phyloP scores from a whole-genome alignment of 257 asterid genomes.

The Plantago major region DNA sequence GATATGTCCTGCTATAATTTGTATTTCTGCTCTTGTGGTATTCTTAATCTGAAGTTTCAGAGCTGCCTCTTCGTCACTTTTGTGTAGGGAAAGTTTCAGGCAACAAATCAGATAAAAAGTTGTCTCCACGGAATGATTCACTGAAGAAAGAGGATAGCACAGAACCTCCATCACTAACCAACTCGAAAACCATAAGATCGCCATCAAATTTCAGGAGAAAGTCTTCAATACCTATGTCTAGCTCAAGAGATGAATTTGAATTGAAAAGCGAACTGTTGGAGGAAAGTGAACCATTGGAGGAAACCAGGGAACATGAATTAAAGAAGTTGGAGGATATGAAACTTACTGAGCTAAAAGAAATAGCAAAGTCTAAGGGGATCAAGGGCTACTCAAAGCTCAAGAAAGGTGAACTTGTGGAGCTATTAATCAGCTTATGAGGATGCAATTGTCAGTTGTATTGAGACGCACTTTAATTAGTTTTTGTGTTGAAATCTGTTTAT shows the following conservation, averaged over 20 bases:
- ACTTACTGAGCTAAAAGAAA: slow-evolving; percentile 52
- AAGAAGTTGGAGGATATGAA: slow-evolving; percentile 51
- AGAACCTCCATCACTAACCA: slow-evolving; percentile 18
- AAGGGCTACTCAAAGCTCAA: slow-evolving; percentile 69
- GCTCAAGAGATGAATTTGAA: slow-evolving; percentile 20
- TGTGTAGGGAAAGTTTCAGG: slow-evolving; percentile 31
- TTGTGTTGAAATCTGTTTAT: too few species aligned
- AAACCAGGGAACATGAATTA: slow-evolving; percentile 12
- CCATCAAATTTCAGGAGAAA: slow-evolving; percentile 48
- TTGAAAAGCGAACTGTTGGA: background rate
- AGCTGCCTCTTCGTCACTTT: background rate
- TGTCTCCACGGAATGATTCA: slow-evolving; percentile 17
- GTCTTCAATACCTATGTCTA: slow-evolving; percentile 45
- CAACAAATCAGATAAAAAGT: slow-evolving; percentile 25
- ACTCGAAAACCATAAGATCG: slow-evolving; percentile 33
- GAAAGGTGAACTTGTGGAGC: slow-evolving; percentile 59
- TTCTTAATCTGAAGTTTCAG: background rate
- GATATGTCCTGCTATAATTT: too few species aligned
- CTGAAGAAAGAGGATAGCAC: slow-evolving; percentile 30
- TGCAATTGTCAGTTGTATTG: slow-evolving; percentile 5
- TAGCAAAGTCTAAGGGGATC: slow-evolving; percentile 64
- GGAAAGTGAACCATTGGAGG: slow-evolving; percentile 4
- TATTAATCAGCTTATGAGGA: slow-evolving; percentile 28
- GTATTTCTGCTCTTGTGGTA: background rate
- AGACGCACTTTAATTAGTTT: slow-evolving; percentile 1